Conservation (phyloP, 257 asterid genomes). For the Primulina eburnea region DNA sequence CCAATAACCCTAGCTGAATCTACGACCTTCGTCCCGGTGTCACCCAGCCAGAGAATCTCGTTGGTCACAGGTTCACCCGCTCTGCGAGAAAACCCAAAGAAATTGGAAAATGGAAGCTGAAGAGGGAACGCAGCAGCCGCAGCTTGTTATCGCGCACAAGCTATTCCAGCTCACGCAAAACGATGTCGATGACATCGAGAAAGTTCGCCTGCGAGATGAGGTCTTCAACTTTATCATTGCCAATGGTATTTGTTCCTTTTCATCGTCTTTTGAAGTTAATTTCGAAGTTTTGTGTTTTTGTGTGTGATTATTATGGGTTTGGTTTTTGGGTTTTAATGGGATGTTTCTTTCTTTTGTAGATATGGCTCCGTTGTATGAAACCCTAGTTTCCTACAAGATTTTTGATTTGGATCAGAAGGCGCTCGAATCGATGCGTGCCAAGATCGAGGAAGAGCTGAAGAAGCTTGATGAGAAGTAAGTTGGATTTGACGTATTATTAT, state of each 20-base stretch:
- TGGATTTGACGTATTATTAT: background rate
- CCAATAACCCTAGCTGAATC: background rate
- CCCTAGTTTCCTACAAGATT: slow-evolving; percentile 58
- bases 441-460: slow-evolving; percentile 62
- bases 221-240: slow-evolving; percentile 59
- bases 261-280: background rate
- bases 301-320: background rate
- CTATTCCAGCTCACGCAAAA: slow-evolving; percentile 66
- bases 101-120: slow-evolving; percentile 52
- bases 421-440: slow-evolving; percentile 65
- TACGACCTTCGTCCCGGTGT: background rate
- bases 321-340: background rate
- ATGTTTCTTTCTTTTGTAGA: slow-evolving; percentile 32
- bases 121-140: slow-evolving; percentile 81
- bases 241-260: slow-evolving; percentile 52
- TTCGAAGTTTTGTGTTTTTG: too few relatives aligned
- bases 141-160: slow-evolving; percentile 75
- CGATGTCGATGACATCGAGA: slow-evolving; percentile 86
- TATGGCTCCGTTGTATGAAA: slow-evolving; percentile 81
- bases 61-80: background rate
- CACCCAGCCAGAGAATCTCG: background rate
- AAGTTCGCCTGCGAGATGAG: slow-evolving; percentile 89
- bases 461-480: slow-evolving; percentile 77
- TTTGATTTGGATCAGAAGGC: slow-evolving; percentile 65
- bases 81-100: slow-evolving; percentile 6